Percentiles rank a stretch among this genome's conserved stretches.
These are phyloP conservation scores for Populus simonii DNA, from an alignment of 345 rosid species.

Conservation along the genomic window DNA sequence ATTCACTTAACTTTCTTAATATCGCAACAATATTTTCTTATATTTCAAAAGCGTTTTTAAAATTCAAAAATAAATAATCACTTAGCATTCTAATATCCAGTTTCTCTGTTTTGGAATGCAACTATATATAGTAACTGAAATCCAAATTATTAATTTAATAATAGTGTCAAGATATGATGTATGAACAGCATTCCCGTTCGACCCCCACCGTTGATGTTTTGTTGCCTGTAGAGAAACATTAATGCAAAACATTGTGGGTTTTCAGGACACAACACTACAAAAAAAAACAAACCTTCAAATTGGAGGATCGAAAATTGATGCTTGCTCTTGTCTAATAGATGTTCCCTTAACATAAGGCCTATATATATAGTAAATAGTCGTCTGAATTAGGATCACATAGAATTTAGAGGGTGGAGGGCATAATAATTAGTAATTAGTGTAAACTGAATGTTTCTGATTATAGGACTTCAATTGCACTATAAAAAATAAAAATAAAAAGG, in stretches of 20 bases:
- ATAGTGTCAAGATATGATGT: background rate
- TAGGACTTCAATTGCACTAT: background rate
- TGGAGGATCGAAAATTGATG: slow-evolving; percentile 13
- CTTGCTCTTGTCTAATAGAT: slow-evolving; percentile 27
- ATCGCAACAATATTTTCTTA: background rate
- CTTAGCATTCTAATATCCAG: background rate
- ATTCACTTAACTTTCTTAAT: too few relatives aligned
- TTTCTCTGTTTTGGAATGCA: too few relatives aligned
- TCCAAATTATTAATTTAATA: background rate
- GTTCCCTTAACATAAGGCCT: slow-evolving; percentile 30
- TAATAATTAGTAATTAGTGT: background rate
- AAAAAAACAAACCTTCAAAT: background rate
- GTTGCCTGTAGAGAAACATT: slow-evolving; percentile 34
- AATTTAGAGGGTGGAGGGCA: slow-evolving; percentile 11
- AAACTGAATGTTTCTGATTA: background rate
- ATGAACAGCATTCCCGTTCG: slow-evolving; percentile 6
- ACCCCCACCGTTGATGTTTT: slow-evolving; percentile 17
- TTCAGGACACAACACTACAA: slow-evolving; percentile 19
- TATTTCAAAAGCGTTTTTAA: too few relatives aligned
- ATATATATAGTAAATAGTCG: slow-evolving; percentile 14
- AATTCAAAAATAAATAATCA: too few relatives aligned
- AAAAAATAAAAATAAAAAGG: background rate
- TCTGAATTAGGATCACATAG: slow-evolving; percentile 22
- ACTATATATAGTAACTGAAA: background rate
- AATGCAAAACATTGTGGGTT: slow-evolving; percentile 26